Percentiles rank a stretch among this genome's conserved stretches.
These are phyloP conservation scores for Hyphopichia fennica DNA, from an alignment of 1,139 yeast genomes.

Conservation along the genomic window DNA sequence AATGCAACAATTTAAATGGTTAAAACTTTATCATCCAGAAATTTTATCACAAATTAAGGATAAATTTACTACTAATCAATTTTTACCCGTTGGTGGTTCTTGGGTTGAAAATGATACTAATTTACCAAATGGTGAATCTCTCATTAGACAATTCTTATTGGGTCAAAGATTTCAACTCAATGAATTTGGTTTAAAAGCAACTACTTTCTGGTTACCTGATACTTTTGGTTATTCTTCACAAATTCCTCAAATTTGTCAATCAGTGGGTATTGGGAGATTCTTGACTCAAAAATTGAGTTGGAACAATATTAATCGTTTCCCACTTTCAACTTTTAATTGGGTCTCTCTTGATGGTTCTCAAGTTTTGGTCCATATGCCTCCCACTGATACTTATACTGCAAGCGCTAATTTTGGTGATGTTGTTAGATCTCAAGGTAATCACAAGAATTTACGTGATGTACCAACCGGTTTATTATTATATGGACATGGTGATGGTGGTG, in stretches of 20 bases:
- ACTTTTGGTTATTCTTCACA: slow-evolving; percentile 96
- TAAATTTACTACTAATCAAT: slow-evolving; percentile 71
- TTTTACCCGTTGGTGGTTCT: slow-evolving; percentile 90
- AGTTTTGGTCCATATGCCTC: slow-evolving; percentile 95
- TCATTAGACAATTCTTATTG: slow-evolving; percentile 81
- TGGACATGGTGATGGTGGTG: slow-evolving; percentile 98
- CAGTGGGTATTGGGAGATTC: slow-evolving; percentile 80
- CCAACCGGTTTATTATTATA: slow-evolving; percentile 79
- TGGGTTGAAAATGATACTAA: slow-evolving; percentile 99
- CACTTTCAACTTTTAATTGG: slow-evolving; percentile 92
- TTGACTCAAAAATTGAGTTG: slow-evolving; percentile 93
- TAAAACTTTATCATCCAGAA: slow-evolving; percentile 80
- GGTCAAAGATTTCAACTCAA: slow-evolving; percentile 85
- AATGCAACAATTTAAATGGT: slow-evolving; percentile 95
- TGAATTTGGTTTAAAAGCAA: slow-evolving; percentile 74
- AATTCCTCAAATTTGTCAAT: slow-evolving; percentile 86
- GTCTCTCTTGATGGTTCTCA: slow-evolving; percentile 92
- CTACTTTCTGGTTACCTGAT: slow-evolving; percentile 92
- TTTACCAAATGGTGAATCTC: slow-evolving; percentile 88
- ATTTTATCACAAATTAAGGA: slow-evolving; percentile 61
- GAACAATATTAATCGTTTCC: slow-evolving; percentile 92
- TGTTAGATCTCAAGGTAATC: slow-evolving; percentile 72
- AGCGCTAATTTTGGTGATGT: slow-evolving; percentile 92
- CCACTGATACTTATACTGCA: slow-evolving; percentile 93
- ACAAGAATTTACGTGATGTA: slow-evolving; percentile 77